phyloP scores from a whole-genome alignment of 495 filamentous ascomycete genomes.

The Neurospora cerealis region DNA sequence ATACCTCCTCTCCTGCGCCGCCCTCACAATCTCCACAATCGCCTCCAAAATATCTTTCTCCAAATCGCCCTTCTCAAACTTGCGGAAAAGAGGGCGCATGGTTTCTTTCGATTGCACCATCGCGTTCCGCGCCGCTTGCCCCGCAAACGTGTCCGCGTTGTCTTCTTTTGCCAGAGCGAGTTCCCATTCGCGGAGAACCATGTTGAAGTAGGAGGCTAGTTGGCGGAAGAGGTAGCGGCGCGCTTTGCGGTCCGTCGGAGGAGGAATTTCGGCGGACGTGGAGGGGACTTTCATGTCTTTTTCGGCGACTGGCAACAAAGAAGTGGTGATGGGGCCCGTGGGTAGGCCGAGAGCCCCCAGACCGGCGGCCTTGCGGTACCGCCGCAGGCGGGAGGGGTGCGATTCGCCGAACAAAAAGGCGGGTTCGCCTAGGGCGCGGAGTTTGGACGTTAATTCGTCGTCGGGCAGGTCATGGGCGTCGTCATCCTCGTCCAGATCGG shows the following conservation, averaged over 20 bases:
- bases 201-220: conserved; percentile 83
- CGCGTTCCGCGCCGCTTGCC: conserved; percentile 64
- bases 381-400: conserved; percentile 54
- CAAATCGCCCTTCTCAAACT: conserved; percentile 71
- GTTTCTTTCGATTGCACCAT: conserved; percentile 78
- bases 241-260: conserved; percentile 40
- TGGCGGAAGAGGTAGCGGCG: conserved; percentile 70
- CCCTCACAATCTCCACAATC: conserved; percentile 85
- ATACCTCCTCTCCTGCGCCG: conserved; percentile 81
- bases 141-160: conserved; percentile 62
- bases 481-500: conserved; percentile 36
- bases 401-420: conserved; percentile 72
- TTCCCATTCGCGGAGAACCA: conserved; percentile 87
- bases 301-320: conserved; percentile 64
- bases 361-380: conserved; percentile 44
- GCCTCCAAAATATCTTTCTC: conserved; percentile 71
- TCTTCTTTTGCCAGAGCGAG: conserved; percentile 60
- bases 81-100: conserved; percentile 81
- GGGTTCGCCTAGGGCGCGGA: conserved; percentile 67
- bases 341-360: conserved; percentile 37
- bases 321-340: conserved; percentile 55
- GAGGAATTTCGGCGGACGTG: conserved; percentile 46
- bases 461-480: conserved; percentile 43
- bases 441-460: conserved; percentile 52
- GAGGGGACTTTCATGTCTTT: conserved; percentile 73